phyloP scores from a whole-genome alignment of 768 basidiomycete species.

The Lactifluus volemus region DNA sequence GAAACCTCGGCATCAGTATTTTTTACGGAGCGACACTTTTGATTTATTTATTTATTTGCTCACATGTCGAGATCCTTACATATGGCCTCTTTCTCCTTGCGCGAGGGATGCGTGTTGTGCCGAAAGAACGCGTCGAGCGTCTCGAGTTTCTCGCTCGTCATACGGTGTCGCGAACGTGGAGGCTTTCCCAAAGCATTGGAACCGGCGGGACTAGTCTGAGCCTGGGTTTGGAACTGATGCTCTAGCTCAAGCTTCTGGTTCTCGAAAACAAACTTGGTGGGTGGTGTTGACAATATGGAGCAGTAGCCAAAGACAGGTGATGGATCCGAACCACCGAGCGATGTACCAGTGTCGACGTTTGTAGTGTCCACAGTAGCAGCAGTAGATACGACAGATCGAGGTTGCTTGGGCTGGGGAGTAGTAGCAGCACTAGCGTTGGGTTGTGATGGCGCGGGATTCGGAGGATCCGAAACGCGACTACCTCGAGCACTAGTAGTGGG shows the following conservation, averaged over 20 bases:
- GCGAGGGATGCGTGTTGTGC: conserved; percentile 32
- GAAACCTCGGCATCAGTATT: background rate
- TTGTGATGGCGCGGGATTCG: background rate
- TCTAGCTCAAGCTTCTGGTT: background rate
- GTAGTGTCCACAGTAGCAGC: background rate
- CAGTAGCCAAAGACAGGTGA: background rate
- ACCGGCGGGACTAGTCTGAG: background rate
- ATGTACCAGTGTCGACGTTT: background rate
- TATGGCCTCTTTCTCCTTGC: conserved; percentile 34
- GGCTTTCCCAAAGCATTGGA: conserved; percentile 3
- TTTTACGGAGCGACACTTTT: background rate
- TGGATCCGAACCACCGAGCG: background rate
- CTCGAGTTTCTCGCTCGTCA: conserved; percentile 31
- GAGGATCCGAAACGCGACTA: background rate
- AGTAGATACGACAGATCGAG: background rate
- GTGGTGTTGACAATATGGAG: background rate
- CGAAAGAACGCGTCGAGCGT: conserved; percentile 31
- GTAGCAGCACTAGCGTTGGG: background rate
- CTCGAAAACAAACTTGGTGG: conserved; percentile 7
- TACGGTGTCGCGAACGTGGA: conserved; percentile 31
- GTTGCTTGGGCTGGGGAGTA: background rate
- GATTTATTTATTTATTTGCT: too few species aligned
- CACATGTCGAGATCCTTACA: conserved; percentile 35
- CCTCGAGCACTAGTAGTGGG: background rate
- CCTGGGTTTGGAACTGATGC: too few species aligned